Evolutionary conservation across 2,329 filamentous ascomycete genomes (phyloP).

Genomic region (Anisogramma anomala): DNA sequence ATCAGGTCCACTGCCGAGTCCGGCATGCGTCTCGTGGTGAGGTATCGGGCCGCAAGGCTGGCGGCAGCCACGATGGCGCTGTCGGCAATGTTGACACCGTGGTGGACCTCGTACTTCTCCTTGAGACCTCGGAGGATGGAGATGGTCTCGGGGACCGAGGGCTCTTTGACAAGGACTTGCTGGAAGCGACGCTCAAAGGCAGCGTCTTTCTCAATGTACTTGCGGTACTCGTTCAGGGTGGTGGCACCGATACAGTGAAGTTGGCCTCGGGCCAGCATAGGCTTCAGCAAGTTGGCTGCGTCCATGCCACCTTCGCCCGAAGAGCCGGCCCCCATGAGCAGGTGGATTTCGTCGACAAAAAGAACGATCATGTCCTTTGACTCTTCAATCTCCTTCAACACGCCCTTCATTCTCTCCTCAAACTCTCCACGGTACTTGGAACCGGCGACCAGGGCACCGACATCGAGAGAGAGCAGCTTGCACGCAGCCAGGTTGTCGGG

Average conservation of each 20-base stretch:
- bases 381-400: constrained; percentile 90
- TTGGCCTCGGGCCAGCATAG: constrained; percentile 93
- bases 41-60: constrained; percentile 84
- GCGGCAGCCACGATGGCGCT: constrained; percentile 84
- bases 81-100: constrained; percentile 93
- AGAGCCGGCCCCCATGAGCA: constrained; percentile 93
- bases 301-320: constrained; percentile 98
- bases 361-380: constrained; percentile 95
- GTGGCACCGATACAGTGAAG: constrained; percentile 97
- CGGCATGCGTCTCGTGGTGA: constrained; percentile 80
- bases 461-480: constrained; percentile 87
- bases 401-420: constrained; percentile 98
- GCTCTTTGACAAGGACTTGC: constrained; percentile 94
- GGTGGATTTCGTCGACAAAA: constrained; percentile 97
- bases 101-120: constrained; percentile 95
- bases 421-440: constrained; percentile 99
- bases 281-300: constrained; percentile 92
- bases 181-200: constrained; percentile 98
- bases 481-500: constrained; percentile 90
- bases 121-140: constrained; percentile 98
- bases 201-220: constrained; percentile 97
- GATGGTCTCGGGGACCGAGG: constrained; percentile 75
- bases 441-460: constrained; percentile 87
- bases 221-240: constrained; percentile 88
- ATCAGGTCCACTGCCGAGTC: constrained; percentile 96